These are phyloP conservation scores for Saccharomyces pastorianus DNA, from an alignment of 1,139 yeast genomes.

Conservation along the genomic window DNA sequence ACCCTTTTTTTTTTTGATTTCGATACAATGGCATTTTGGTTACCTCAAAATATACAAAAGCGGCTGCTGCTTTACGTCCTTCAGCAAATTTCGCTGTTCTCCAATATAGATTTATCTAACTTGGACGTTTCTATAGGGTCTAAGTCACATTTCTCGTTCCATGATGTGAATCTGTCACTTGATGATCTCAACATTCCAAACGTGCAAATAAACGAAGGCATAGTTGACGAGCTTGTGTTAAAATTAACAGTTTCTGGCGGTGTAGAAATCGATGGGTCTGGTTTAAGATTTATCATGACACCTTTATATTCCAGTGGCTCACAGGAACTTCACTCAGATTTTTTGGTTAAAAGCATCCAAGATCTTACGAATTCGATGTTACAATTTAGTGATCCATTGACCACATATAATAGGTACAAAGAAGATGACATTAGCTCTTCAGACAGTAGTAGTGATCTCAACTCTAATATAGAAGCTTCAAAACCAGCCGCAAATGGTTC, in stretches of 20 bases:
- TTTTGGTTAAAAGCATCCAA: conserved; percentile 57
- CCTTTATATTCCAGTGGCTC: not conserved
- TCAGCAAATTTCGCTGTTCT: conserved; percentile 74
- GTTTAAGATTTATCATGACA: conserved; percentile 49
- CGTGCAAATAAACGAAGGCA: conserved; percentile 55
- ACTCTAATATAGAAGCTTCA: not conserved
- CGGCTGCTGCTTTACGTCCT: conserved; percentile 70
- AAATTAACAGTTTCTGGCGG: conserved; percentile 55
- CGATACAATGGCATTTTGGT: conserved; percentile 57
- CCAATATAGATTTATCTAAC: conserved; percentile 73
- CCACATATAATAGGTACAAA: conserved; percentile 7
- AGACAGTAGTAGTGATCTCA: not conserved
- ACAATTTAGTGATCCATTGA: conserved; percentile 27
- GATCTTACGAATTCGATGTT: conserved; percentile 58
- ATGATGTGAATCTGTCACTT: conserved; percentile 63
- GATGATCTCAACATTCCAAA: conserved; percentile 69
- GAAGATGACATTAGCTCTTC: conserved; percentile 13
- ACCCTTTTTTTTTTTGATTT: not conserved
- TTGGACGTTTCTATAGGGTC: conserved; percentile 69
- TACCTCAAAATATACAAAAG: conserved; percentile 77
- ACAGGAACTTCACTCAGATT: conserved; percentile 7
- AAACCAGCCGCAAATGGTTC: conserved; percentile 3
- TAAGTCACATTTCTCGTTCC: conserved; percentile 45
- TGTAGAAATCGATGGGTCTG: conserved; percentile 51
- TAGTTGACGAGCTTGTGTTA: conserved; percentile 45